These are phyloP conservation scores for Spatholobus suberectus DNA, from an alignment of 306 rosid species.

Conservation along the genomic window DNA sequence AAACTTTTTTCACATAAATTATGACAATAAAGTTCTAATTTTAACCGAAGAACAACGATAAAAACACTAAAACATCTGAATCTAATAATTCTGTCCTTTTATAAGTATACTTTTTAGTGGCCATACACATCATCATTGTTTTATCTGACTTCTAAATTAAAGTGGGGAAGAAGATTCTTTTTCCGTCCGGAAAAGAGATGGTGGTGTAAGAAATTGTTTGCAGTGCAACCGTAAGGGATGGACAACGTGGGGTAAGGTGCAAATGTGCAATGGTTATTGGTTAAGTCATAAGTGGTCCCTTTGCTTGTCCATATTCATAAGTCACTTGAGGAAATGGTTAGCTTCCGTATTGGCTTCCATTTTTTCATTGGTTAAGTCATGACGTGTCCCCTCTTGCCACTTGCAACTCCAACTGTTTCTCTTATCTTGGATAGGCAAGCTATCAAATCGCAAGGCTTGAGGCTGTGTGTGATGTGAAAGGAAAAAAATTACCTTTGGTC, in stretches of 20 bases:
- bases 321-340: constrained; percentile 33
- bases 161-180: background rate
- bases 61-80: background rate
- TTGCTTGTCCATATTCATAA: constrained; percentile 24
- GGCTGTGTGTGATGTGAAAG: background rate
- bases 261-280: background rate
- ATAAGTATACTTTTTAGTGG: background rate
- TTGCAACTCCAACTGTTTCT: constrained; percentile 15
- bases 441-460: background rate
- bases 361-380: background rate
- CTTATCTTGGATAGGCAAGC: background rate
- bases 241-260: background rate
- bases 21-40: background rate
- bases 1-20: background rate
- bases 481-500: background rate
- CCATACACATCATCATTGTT: background rate
- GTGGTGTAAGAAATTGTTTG: constrained; percentile 23
- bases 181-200: background rate
- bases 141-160: background rate
- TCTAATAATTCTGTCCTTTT: background rate
- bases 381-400: background rate
- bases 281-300: constrained; percentile 36
- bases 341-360: background rate
- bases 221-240: constrained; percentile 4
- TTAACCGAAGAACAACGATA: background rate